Evolutionary conservation across 768 basidiomycete genomes (phyloP), one percentile per base, ranked within the genome.

Genomic region (Agrocybe pediades): DNA sequence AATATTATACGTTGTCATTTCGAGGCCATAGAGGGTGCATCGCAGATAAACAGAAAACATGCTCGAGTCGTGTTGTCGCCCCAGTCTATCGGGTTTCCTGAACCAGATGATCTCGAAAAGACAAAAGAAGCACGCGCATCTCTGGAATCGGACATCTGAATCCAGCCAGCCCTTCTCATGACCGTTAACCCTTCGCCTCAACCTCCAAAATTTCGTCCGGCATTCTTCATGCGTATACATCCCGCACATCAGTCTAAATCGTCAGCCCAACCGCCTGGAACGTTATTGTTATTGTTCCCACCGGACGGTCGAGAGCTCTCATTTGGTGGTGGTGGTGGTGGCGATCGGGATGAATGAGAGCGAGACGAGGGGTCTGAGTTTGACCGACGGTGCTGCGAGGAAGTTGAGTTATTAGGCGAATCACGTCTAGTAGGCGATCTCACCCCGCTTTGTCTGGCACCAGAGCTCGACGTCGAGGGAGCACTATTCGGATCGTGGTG

Each of bases 261-360:
- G 15, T 77, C 76, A 30, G 66, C 62, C 78, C 78, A 80, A 41
- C 72, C 62, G 19, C 78, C 78, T 2, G 78, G 78, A 19, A 77
- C 51, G 52, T 74, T 62, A 42, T 55, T 53, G 33, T 60, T 60
- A 17, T 55, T 53, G 33, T 60, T 60, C n/a, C 61, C 62, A 27
- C 60, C 58, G n/a, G 49, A 42, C 16, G 52, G 52, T 9, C 43
- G 46, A n/a, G 54, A 25, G 41, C 58, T 47, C 11, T 49, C 44
- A 46, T 46, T 58, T 27, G 59, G 54, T 29, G 49, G 48, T 48
- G 60, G 51, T 46, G 58, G 29, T 46, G 60, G 52, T 41, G 56
- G 9, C 17, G 59, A 53, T 5, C 60, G 33, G 13, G 33, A 36
- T 36, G 33, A 36, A 36, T 36, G 33, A 3, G 33, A 56, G 20